Evolutionary conservation across 768 basidiomycete genomes (phyloP).

Genomic region (Rhizopogon salebrosus): DNA sequence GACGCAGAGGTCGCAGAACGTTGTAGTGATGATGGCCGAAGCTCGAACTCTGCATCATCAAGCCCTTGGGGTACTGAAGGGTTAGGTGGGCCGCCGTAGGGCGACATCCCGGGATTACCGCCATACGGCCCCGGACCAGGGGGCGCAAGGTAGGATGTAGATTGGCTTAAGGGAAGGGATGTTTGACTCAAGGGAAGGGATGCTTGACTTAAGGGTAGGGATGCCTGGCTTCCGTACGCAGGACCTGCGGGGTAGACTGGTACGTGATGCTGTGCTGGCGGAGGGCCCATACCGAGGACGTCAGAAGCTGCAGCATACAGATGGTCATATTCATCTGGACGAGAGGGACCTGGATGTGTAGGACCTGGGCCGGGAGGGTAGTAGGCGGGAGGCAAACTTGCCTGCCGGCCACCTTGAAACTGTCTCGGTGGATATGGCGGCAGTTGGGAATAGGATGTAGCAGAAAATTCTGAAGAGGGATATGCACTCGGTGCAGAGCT

Average conservation of each 20-base stretch:
- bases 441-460: constrained; percentile 10
- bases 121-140: constrained; percentile 17
- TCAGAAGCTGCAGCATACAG: constrained; percentile 75
- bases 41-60: constrained; percentile 48
- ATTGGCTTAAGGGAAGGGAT: constrained; percentile 24
- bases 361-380: constrained; percentile 6
- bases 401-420: constrained; percentile 23
- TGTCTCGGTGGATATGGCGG: constrained; percentile 18
- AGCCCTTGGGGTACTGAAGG: constrained; percentile 25
- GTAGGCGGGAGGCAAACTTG: constrained; percentile 15
- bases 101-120: constrained; percentile 10
- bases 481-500: constrained; percentile 26
- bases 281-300: constrained; percentile 73
- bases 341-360: constrained; percentile 18
- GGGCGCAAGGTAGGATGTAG: constrained; percentile 28
- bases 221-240: constrained; percentile 12
- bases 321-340: constrained; percentile 44
- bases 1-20: constrained; percentile 56
- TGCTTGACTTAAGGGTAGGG: constrained; percentile 12
- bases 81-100: constrained; percentile 12
- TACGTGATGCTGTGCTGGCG: constrained; percentile 22
- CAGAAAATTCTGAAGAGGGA: constrained; percentile 18
- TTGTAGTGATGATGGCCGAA: constrained; percentile 45
- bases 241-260: constrained; percentile 17
- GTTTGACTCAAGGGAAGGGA: constrained; percentile 20